Conservation (phyloP, 495 filamentous ascomycete species). For the Alectoria sarmentosa region DNA sequence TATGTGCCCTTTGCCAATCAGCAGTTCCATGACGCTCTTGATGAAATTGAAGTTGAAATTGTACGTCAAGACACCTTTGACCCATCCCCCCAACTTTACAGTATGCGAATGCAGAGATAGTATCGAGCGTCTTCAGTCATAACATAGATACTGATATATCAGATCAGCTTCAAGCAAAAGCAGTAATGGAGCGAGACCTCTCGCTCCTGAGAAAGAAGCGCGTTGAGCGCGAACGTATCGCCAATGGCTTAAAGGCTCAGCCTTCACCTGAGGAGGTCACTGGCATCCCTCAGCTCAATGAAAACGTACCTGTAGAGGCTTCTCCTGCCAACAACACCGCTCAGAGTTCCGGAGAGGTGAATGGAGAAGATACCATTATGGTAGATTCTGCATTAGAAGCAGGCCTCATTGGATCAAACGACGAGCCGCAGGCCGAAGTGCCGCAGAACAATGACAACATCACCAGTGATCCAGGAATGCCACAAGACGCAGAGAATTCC, state of each 20-base stretch:
- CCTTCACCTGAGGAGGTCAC: neutral
- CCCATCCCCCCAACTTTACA: too few relatives aligned
- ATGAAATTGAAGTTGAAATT: conserved; percentile 46
- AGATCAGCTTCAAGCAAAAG: conserved; percentile 25
- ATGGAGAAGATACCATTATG: neutral
- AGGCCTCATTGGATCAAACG: neutral
- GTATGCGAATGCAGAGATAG: neutral
- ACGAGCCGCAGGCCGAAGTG: neutral
- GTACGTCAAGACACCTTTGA: conserved; percentile 33
- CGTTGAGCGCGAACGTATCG: conserved; percentile 22
- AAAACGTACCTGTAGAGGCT: neutral
- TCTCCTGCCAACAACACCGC: neutral
- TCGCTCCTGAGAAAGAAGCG: conserved; percentile 21
- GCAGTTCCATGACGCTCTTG: conserved; percentile 43
- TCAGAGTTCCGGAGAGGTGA: neutral
- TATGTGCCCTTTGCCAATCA: conserved; percentile 40
- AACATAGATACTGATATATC: conserved; percentile 5
- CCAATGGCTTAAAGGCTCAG: conserved; percentile 9
- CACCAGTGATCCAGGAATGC: conserved; percentile 12
- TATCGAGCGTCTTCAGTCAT: neutral
- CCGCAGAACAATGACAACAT: neutral
- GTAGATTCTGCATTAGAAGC: neutral
- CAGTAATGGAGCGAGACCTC: conserved; percentile 27
- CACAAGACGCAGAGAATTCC: conserved; percentile 19
- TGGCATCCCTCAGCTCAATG: neutral